Conservation (phyloP, 2,329 filamentous ascomycete species). For the Penicillium sp. region DNA sequence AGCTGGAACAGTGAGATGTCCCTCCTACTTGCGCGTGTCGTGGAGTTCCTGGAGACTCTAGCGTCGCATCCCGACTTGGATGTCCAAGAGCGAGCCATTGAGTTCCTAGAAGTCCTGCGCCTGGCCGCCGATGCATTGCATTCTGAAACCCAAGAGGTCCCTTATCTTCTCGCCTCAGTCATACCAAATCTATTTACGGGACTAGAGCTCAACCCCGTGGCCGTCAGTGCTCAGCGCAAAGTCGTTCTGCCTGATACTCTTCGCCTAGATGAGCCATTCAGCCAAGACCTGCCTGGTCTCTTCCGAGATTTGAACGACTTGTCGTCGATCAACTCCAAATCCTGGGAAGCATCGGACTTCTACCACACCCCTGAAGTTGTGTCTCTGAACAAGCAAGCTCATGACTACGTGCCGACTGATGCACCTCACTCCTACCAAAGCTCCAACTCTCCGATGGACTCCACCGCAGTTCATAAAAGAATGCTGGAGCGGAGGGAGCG, state of each 20-base stretch:
- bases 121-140: slow-evolving; percentile 75
- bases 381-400: slow-evolving; percentile 18
- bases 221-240: slow-evolving; percentile 77
- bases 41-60: slow-evolving; percentile 78
- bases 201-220: slow-evolving; percentile 89
- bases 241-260: slow-evolving; percentile 77
- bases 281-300: slow-evolving; percentile 69
- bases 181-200: slow-evolving; percentile 86
- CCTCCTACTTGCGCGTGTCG: slow-evolving; percentile 76
- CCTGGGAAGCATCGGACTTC: slow-evolving; percentile 30
- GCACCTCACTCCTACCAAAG: slow-evolving; percentile 41
- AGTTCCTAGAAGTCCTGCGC: slow-evolving; percentile 86
- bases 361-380: slow-evolving; percentile 39
- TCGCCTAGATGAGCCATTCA: slow-evolving; percentile 80
- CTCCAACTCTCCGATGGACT: slow-evolving; percentile 54
- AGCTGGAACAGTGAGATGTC: slow-evolving; percentile 72
- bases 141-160: slow-evolving; percentile 59
- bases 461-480: slow-evolving; percentile 72
- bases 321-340: slow-evolving; percentile 21
- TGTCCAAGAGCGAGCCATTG: slow-evolving; percentile 91
- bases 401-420: slow-evolving; percentile 23
- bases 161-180: slow-evolving; percentile 83
- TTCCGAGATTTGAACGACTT: slow-evolving; percentile 60
- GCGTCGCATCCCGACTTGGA: slow-evolving; percentile 83
- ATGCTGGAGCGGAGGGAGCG: slow-evolving; percentile 77